phyloP scores from a whole-genome alignment of 164 flowering plant species.

The Vitis rupestris region DNA sequence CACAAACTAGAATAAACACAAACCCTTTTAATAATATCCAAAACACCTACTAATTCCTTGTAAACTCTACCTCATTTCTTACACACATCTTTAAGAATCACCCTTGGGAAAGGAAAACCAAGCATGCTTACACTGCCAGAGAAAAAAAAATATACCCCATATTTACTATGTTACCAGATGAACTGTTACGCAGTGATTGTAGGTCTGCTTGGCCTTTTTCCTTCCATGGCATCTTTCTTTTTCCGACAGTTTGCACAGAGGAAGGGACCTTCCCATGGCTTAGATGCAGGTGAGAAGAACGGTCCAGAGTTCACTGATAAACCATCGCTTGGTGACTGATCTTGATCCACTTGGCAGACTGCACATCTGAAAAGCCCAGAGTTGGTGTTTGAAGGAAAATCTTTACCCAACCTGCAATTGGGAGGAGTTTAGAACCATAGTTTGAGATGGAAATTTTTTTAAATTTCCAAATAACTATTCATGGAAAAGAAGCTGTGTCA shows the following conservation, averaged over 20 bases:
- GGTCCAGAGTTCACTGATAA: constrained; percentile 58
- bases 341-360: constrained; percentile 85
- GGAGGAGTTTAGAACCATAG: neutral
- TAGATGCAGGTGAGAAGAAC: constrained; percentile 61
- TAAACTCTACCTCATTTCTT: constrained; percentile 26
- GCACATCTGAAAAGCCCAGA: constrained; percentile 78
- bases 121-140: constrained; percentile 40
- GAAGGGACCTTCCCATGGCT: constrained; percentile 82
- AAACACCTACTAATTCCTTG: constrained; percentile 24
- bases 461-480: no score
- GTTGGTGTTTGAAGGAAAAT: constrained; percentile 44
- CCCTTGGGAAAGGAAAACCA: constrained; percentile 19
- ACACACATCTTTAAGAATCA: constrained; percentile 25
- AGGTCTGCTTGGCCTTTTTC: constrained; percentile 60
- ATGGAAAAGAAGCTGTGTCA: no score
- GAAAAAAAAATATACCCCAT: constrained; percentile 22
- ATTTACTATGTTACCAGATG: constrained; percentile 29
- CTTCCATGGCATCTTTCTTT: constrained; percentile 99
- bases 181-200: constrained; percentile 26
- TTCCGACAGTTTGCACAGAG: constrained; percentile 70
- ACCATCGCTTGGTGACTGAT: constrained; percentile 62
- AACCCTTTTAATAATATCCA: constrained; percentile 13
- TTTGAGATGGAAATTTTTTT: neutral
- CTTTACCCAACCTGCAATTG: constrained; percentile 76
- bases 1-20: constrained; percentile 29